Evolutionary conservation across 2,329 filamentous ascomycete species (phyloP).

Genomic region (Cercospora sojina): DNA sequence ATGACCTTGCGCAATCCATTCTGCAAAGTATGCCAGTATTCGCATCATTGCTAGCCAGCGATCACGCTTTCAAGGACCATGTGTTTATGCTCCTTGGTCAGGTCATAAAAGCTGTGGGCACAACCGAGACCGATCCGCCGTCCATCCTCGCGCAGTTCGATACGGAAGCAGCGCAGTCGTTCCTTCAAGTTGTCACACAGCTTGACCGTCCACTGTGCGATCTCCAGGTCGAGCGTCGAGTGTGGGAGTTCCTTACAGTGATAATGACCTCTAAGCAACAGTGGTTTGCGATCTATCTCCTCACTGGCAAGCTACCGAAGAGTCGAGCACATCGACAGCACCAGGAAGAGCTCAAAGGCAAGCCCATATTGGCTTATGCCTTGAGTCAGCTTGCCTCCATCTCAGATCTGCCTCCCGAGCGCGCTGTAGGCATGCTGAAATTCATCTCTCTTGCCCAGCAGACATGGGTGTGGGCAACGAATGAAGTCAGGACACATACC

Average conservation of each 20-base stretch:
- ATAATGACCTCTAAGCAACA: slow-evolving; percentile 89
- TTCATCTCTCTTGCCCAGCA: slow-evolving; percentile 89
- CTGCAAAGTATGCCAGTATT: slow-evolving; percentile 28
- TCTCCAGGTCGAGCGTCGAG: slow-evolving; percentile 61
- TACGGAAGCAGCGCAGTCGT: slow-evolving; percentile 76
- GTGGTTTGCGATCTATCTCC: slow-evolving; percentile 90
- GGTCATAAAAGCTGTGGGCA: slow-evolving; percentile 25
- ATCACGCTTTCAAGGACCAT: slow-evolving; percentile 27
- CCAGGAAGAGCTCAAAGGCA: slow-evolving; percentile 51
- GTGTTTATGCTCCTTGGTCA: slow-evolving; percentile 27
- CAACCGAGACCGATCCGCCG: slow-evolving; percentile 67
- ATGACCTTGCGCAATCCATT: slow-evolving; percentile 19
- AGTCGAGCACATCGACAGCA: slow-evolving; percentile 58
- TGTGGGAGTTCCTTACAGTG: slow-evolving; percentile 83
- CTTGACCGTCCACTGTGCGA: slow-evolving; percentile 74
- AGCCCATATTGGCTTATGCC: slow-evolving; percentile 72
- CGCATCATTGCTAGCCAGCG: slow-evolving; percentile 29
- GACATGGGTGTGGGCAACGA: slow-evolving; percentile 93
- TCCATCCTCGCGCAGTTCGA: slow-evolving; percentile 90
- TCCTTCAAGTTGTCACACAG: slow-evolving; percentile 73
- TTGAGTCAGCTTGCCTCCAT: slow-evolving; percentile 67
- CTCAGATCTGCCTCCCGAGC: slow-evolving; percentile 60
- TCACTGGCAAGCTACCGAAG: slow-evolving; percentile 82
- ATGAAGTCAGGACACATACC: slow-evolving; percentile 70
- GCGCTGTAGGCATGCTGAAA: slow-evolving; percentile 74